Percentiles rank a stretch among this genome's conserved stretches.
phyloP scores from a whole-genome alignment of 306 rosid species.

The Carpinus fangiana region DNA sequence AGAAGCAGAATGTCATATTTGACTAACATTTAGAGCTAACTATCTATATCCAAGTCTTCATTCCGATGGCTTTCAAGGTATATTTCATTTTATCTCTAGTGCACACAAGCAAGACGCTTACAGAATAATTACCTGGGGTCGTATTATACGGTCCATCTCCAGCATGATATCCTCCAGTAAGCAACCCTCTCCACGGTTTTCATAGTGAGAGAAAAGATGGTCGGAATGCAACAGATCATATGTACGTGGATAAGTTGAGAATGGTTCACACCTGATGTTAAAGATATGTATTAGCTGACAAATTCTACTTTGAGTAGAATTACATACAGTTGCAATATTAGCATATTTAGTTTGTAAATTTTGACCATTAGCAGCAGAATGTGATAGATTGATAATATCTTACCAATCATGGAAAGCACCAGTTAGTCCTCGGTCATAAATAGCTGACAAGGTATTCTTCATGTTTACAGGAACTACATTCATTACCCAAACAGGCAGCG shows the following conservation, averaged over 20 bases:
- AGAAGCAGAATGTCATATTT: not conserved
- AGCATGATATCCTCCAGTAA: constrained; percentile 79
- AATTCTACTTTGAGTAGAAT: not conserved
- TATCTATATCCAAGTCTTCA: not conserved
- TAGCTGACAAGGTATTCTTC: constrained; percentile 79
- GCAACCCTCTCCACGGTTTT: constrained; percentile 57
- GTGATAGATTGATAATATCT: constrained; percentile 9
- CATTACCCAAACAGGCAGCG: constrained; percentile 78
- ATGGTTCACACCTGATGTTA: constrained; percentile 79
- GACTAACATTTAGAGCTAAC: not conserved
- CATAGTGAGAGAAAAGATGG: constrained; percentile 73
- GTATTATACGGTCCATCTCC: constrained; percentile 86
- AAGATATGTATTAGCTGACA: constrained; percentile 32
- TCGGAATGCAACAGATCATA: constrained; percentile 84
- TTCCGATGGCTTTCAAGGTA: not conserved
- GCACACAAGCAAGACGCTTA: not conserved
- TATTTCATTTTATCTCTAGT: not conserved
- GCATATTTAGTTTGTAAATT: not conserved
- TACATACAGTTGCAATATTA: not conserved
- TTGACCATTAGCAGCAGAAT: not conserved
- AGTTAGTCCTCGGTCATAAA: constrained; percentile 73
- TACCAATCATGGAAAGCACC: constrained; percentile 95
- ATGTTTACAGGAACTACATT: constrained; percentile 73
- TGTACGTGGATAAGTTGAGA: constrained; percentile 91
- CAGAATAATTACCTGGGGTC: constrained; percentile 69